These are phyloP conservation scores for Macadamia tetraphylla DNA, from an alignment of 164 flowering plant genomes.

Conservation along the genomic window DNA sequence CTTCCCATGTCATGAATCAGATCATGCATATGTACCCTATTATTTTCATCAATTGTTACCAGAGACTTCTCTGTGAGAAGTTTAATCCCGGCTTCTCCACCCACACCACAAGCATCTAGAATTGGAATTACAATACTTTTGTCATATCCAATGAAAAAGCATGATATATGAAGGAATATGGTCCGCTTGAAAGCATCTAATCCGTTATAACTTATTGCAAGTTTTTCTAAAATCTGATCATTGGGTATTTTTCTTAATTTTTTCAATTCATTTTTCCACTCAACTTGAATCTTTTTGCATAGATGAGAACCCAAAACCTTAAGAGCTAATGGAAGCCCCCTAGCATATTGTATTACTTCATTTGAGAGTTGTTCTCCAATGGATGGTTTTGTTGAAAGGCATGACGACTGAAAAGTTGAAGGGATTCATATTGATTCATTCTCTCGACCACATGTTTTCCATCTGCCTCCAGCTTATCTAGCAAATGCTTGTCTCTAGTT, in stretches of 20 bases:
- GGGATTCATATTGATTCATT: too few species aligned
- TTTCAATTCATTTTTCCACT: background rate
- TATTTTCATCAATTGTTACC: background rate
- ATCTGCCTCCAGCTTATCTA: too few species aligned
- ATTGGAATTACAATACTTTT: background rate
- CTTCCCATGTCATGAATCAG: background rate
- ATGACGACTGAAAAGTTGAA: too few species aligned
- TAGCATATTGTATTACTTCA: too few species aligned
- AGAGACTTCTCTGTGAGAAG: background rate
- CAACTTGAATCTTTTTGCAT: background rate
- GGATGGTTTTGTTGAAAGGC: too few species aligned
- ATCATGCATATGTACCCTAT: background rate
- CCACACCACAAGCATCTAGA: background rate
- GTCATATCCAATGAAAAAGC: background rate
- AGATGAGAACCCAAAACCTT: too few species aligned
- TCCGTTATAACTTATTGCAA: constrained; percentile 7
- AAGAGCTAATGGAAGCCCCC: too few species aligned
- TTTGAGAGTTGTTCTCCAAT: too few species aligned
- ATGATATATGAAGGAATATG: background rate
- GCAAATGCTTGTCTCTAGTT: too few species aligned
- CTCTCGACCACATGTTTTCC: too few species aligned
- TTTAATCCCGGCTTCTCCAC: background rate
- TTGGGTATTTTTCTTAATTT: constrained; percentile 2
- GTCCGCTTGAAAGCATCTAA: background rate
- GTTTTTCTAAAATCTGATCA: background rate